Conservation (phyloP, 352 stramenopile genomes). For the Phytophthora sp. region DNA sequence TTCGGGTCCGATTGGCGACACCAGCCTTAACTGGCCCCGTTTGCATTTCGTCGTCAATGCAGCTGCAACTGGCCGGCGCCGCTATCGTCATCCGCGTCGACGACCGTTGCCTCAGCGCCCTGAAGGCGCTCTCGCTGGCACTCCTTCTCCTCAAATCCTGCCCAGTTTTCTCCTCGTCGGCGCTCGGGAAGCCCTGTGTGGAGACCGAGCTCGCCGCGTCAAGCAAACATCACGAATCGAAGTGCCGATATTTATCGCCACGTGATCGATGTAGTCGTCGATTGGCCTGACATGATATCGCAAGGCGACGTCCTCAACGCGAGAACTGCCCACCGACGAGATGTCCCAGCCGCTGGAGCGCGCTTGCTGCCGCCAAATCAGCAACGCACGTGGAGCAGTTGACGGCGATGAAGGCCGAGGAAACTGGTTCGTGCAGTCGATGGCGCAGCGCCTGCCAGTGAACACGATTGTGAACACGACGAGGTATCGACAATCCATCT, state of each 20-base stretch:
- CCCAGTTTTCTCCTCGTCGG: background rate
- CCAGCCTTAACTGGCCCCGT: background rate
- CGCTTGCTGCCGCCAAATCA: conserved; percentile 24
- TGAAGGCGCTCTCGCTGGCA: background rate
- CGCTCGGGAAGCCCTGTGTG: background rate
- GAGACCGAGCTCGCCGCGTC: background rate
- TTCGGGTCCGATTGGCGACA: background rate
- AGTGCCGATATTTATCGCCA: background rate
- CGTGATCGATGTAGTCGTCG: background rate
- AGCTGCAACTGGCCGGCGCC: background rate
- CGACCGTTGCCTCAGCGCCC: background rate
- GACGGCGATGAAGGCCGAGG: background rate
- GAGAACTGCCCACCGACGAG: conserved; percentile 11
- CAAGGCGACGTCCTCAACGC: too few species aligned
- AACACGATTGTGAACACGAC: background rate
- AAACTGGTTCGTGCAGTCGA: conserved; percentile 2
- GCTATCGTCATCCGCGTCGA: conserved; percentile 10
- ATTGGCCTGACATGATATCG: conserved; percentile 1
- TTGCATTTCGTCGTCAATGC: conserved; percentile 8
- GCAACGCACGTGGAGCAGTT: conserved; percentile 15
- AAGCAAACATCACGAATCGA: background rate
- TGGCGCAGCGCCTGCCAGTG: background rate
- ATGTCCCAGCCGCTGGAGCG: conserved; percentile 13
- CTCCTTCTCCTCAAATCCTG: conserved; percentile 3
- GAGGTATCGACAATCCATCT: conserved; percentile 32